Evolutionary conservation across 208 protist species (phyloP), one percentile per base, ranked within the genome.

Genomic region (Plasmodiophora brassicae): DNA sequence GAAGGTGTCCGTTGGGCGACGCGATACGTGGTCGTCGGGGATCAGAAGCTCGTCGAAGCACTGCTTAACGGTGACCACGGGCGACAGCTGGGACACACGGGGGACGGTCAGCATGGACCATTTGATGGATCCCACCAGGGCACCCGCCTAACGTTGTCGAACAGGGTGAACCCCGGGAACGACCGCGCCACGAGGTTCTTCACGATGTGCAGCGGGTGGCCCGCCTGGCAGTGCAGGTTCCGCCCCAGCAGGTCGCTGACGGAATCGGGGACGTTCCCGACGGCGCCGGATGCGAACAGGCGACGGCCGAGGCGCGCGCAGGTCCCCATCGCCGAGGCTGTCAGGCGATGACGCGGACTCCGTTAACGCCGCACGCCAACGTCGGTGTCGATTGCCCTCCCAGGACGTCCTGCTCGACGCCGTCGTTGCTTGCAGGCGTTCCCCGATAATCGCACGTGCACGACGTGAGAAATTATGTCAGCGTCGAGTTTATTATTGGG

Each of bases 41-140:
- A 88, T 71, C 38, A 88, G 39, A 20, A 88, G 28, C 43, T 88
- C 53, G 46, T 88, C 85, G n/a, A 88, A 88, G 85, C 54, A 85
- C 1, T 54, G 35, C 85, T 88, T 28, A 5, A 86, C 5, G 5
- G 5, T 50, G 10, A 86, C 45, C 28, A 71, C 36, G 28, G 84
- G 46, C 43, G 46, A 71, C 84, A 86, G 36, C 43, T 86, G 25
- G n/a, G 50, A 60, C 25, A 60, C 25, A 22, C 50, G 25, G n/a
- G 50, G n/a, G n/a, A n/a, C 50, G 50, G 22, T n/a, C 50, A 60
- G 25, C 5, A 71, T 86, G 5, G 10, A 60, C 45, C 1, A 50
- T 35, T 71, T 5, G 41, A 71, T 45, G 14, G 5, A 71, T 14
- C 35, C 5, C 14, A 32, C 84, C 5, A 5, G 20, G 28, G 5